Evolutionary conservation across 176 grass and related monocot species (phyloP), one percentile per base, ranked within the genome.

Genomic region (Zoysia pacifica): DNA sequence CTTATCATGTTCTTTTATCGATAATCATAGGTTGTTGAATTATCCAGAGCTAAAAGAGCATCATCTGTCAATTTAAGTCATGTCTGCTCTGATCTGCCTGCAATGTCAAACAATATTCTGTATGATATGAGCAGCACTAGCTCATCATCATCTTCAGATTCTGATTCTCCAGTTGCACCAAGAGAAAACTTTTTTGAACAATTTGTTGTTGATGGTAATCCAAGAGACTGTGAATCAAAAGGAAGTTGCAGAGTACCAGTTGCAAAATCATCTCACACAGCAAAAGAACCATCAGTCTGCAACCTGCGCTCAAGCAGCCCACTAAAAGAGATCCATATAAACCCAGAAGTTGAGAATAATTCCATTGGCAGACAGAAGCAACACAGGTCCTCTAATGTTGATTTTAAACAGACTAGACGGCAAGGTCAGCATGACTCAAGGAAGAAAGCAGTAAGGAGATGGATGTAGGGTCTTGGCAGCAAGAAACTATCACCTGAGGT

Each of bases 91-190:
- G 84, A 81, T 63, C 62, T 85, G 69, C 91, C 91, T 6, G 83
- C 94, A 15, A 94, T 97, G 91, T 73, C 92, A 78, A 90, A 86
- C 70, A 97, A 97, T 85, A 71, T 92, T 80, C 82, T 94, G 41
- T 97, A 90, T 78, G 91, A 97, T 79, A 92, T 92, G 87, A 92
- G 87, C 62, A 89, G 87, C 52, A 86, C 38, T 62, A 97, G 91
- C 73, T 39, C 93, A 60, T 92, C 91, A 71, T 97, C 94, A 62
- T 94, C 28, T 28, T 28, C 94, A 18, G 94, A 97, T 62, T 76
- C 83, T 48, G 94, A 97, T 19, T 97, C 94, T 81, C 80, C 87
- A 65, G 70, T 84, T 38, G 65, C 85, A 58, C 75, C 18, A 1
- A 90, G 85, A 78, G 56, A 79, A 75, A 51, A 74, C 40, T n/a